phyloP scores from a whole-genome alignment of 768 basidiomycete genomes.

The Strobilomyces confusus region DNA sequence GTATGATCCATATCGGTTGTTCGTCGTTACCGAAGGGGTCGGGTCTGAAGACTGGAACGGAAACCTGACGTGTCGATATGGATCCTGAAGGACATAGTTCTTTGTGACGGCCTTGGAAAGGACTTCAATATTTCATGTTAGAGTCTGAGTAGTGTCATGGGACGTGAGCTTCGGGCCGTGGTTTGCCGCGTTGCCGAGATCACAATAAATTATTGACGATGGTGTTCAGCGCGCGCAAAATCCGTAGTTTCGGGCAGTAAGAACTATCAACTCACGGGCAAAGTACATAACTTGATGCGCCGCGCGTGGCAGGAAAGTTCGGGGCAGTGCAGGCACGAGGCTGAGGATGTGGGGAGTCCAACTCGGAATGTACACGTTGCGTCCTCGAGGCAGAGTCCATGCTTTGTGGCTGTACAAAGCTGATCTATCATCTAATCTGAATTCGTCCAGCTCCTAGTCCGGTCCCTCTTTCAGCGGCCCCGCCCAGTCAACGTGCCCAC shows the following conservation, averaged over 20 bases:
- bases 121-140: background rate
- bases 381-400: conserved; percentile 23
- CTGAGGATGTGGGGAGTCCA: no score
- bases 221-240: background rate
- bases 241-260: background rate
- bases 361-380: conserved; percentile 13
- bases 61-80: no score
- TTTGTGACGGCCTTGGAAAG: background rate
- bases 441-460: background rate
- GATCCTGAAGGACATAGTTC: no score
- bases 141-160: background rate
- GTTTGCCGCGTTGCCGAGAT: background rate
- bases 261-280: background rate
- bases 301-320: background rate
- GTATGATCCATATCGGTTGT: no score
- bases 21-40: no score
- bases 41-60: no score
- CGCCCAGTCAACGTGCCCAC: no score
- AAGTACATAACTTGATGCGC: background rate
- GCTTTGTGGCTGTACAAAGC: conserved; percentile 17
- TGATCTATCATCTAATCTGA: background rate
- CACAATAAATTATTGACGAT: background rate
- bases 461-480: background rate
- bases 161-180: background rate
- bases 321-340: background rate